Conservation (phyloP, 495 filamentous ascomycete genomes). For the Parathielavia hyrcaniae region DNA sequence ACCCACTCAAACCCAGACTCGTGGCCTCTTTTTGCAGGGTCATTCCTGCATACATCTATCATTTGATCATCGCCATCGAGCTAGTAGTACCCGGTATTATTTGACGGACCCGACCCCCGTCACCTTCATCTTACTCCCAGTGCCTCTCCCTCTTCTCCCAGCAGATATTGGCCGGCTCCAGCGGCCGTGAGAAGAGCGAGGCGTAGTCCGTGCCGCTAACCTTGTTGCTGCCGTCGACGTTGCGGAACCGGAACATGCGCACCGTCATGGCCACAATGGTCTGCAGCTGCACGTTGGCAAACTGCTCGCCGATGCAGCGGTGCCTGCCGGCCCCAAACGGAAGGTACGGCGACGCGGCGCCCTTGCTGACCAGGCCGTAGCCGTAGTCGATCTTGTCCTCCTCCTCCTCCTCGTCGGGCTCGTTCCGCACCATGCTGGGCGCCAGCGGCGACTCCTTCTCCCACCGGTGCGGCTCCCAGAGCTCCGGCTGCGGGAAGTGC, state of each 20-base stretch:
- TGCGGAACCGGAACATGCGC: slow-evolving; percentile 66
- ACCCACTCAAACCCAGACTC: background rate
- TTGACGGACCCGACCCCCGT: background rate
- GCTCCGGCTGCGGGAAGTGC: slow-evolving; percentile 73
- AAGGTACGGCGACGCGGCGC: slow-evolving; percentile 77
- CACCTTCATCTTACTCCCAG: background rate
- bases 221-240: slow-evolving; percentile 58
- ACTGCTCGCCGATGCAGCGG: slow-evolving; percentile 94
- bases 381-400: slow-evolving; percentile 85
- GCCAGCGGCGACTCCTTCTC: slow-evolving; percentile 45
- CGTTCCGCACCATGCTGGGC: slow-evolving; percentile 43
- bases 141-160: slow-evolving; percentile 55
- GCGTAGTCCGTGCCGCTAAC: slow-evolving; percentile 83
- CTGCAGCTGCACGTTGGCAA: slow-evolving; percentile 85
- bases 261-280: slow-evolving; percentile 79
- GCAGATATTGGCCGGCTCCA: slow-evolving; percentile 56
- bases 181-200: slow-evolving; percentile 56
- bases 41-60: background rate
- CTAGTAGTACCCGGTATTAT: background rate
- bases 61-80: background rate
- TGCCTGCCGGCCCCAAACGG: slow-evolving; percentile 93
- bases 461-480: slow-evolving; percentile 91
- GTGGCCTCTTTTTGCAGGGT: background rate
- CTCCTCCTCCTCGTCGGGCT: slow-evolving; percentile 47
- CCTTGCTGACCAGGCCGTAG: slow-evolving; percentile 88